Evolutionary conservation across 148 eudicot species (phyloP).

Genomic region (Chenopodium suecicum): DNA sequence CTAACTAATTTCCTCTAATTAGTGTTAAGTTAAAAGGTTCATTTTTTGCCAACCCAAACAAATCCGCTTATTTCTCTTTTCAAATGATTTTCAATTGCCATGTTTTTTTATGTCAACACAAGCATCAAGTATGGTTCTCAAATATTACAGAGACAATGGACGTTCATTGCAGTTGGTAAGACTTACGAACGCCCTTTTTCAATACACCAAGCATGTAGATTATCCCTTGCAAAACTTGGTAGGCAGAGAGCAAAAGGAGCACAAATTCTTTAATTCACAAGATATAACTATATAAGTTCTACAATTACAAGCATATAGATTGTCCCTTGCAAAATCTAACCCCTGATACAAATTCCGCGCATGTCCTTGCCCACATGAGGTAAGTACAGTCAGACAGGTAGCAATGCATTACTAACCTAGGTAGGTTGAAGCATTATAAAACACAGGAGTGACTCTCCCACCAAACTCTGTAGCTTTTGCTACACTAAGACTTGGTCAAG

Average conservation of each 20-base stretch:
- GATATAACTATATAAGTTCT: constrained; percentile 1
- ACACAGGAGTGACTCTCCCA: constrained; percentile 10
- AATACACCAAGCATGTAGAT: no score
- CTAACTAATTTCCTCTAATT: no score
- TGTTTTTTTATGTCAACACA: no score
- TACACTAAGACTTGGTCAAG: background rate
- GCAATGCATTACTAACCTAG: constrained; percentile 12
- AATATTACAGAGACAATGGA: no score
- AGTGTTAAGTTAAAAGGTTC: no score
- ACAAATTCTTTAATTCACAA: background rate
- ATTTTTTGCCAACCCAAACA: no score
- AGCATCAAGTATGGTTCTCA: background rate
- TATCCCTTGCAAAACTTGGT: background rate
- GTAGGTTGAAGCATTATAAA: constrained; percentile 3
- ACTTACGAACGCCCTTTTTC: background rate
- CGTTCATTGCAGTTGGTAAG: no score
- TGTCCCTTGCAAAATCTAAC: background rate
- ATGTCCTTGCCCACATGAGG: background rate
- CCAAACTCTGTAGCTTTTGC: background rate
- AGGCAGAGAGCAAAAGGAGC: background rate
- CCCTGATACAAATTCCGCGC: constrained; percentile 2
- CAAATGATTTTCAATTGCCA: no score
- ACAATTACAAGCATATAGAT: constrained; percentile 5
- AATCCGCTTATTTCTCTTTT: no score
- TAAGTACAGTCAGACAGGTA: background rate